These are phyloP conservation scores for Niebla homalea DNA, from an alignment of 495 filamentous ascomycete genomes.

Conservation along the genomic window DNA sequence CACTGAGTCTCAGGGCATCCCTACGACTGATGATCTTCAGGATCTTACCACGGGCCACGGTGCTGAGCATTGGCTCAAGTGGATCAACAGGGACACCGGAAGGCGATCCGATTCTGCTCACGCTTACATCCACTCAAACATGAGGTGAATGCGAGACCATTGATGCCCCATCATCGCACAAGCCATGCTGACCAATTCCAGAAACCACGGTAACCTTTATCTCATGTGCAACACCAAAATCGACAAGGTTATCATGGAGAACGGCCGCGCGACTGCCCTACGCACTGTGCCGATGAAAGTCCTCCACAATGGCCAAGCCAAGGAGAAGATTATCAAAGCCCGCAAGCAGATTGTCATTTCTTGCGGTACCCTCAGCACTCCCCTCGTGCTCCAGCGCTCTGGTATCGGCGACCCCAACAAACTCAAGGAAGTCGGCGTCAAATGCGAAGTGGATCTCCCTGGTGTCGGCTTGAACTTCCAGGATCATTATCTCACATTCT, in stretches of 20 bases:
- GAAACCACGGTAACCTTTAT: conserved; percentile 54
- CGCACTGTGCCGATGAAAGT: conserved; percentile 42
- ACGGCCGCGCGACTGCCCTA: conserved; percentile 51
- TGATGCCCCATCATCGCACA: not conserved
- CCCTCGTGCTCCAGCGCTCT: conserved; percentile 64
- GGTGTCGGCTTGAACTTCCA: conserved; percentile 77
- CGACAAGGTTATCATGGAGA: conserved; percentile 67
- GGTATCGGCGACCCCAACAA: conserved; percentile 61
- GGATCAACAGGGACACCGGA: conserved; percentile 42
- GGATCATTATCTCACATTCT: conserved; percentile 74
- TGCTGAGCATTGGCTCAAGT: conserved; percentile 41
- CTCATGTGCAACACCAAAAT: conserved; percentile 69
- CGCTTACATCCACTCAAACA: conserved; percentile 57
- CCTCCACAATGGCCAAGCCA: conserved; percentile 32
- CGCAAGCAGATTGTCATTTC: conserved; percentile 69
- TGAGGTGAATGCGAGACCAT: conserved; percentile 20
- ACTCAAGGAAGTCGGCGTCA: conserved; percentile 53
- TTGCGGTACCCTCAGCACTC: conserved; percentile 68
- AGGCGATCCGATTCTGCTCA: conserved; percentile 57
- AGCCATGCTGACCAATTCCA: not conserved
- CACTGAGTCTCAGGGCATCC: conserved; percentile 65
- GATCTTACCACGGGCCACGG: conserved; percentile 45
- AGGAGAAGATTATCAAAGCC: conserved; percentile 47
- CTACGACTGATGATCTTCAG: conserved; percentile 54
- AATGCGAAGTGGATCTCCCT: conserved; percentile 63